Base-by-base conservation (phyloP, 495 filamentous ascomycete genomes). In the Tirmania nivea region DNA sequence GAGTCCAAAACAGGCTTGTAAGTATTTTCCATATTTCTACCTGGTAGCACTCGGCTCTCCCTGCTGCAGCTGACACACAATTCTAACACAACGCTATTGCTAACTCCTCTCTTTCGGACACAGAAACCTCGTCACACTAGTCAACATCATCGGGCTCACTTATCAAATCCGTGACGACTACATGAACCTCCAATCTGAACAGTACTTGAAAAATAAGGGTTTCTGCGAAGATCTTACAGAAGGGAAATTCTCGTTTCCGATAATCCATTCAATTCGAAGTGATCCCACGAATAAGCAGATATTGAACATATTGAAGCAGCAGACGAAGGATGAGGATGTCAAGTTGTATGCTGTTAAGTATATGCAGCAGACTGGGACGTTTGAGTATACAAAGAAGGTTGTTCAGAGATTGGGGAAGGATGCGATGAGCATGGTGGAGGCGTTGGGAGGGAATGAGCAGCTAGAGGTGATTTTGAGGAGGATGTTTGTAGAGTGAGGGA, bases 121-220 rank as follows among this genome's bases (percentile, higher is more conserved):
- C 19, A 37, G 52, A 52, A 83, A 84, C 67, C 94, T 83, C 61
- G 81, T 90, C 12, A 78, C 82, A 35, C 75, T 97, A 17, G 86
- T 94, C 62, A 90, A 92, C 65, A 69, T 89, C 49, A 78, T 96
- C 60, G 90, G 90, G 12, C 77, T 94, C 36, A 79, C 94, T 66
- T 97, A 89, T 71, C 88, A 95, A 67, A 93, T 95, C 70, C 82
- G 84, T 60, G 90, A 97, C 67, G 90, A 97, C 71, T 94, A 94
- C 70, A 75, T 85, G 56, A 97, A 97, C 65, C 77, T 97, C 17
- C 81, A 69, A 48, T 77, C 73, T 52, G 66, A 65, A 25, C 73
- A 78, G 56, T 95, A 95, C 69, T 79, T 82, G 49, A 70, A 79
- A 49, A 89, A 90, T 60, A 97, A 96, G 71, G 92, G 90, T 54